These are phyloP conservation scores for Phytophthora litchii DNA, from an alignment of 352 stramenopile genomes.

Conservation along the genomic window DNA sequence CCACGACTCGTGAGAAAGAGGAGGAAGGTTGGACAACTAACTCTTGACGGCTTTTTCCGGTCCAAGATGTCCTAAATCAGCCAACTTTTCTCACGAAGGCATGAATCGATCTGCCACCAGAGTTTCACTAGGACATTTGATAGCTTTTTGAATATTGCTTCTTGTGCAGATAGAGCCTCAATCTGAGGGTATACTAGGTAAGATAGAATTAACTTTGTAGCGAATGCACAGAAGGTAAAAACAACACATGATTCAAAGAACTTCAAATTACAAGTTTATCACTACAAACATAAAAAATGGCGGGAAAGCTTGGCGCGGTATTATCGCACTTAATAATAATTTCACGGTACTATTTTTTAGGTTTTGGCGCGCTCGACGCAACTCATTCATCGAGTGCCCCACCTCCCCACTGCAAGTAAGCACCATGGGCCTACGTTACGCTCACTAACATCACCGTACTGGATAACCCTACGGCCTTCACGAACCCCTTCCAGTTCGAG, in stretches of 20 bases:
- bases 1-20: conserved; percentile 52
- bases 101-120: not conserved
- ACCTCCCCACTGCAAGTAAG: conserved; percentile 11
- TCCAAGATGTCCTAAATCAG: conserved; percentile 15
- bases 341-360: conserved; percentile 13
- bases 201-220: conserved; percentile 17
- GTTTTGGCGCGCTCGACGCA: conserved; percentile 28
- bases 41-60: conserved; percentile 58
- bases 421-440: conserved; percentile 86
- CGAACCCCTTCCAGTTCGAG: conserved; percentile 99
- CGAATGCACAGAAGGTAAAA: not conserved
- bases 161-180: conserved; percentile 23
- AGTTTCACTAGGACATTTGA: conserved; percentile 15
- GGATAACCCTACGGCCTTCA: conserved; percentile 98
- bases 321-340: conserved; percentile 26
- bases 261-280: not conserved
- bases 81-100: not conserved
- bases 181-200: conserved; percentile 8
- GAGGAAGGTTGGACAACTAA: conserved; percentile 54
- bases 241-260: too few species aligned
- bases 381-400: conserved; percentile 22
- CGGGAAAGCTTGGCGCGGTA: conserved; percentile 23
- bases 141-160: conserved; percentile 27
- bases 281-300: conserved; percentile 9
- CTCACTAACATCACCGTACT: conserved; percentile 96